phyloP scores from a whole-genome alignment of 768 basidiomycete genomes.

The Lactarius pseudohatsudake region DNA sequence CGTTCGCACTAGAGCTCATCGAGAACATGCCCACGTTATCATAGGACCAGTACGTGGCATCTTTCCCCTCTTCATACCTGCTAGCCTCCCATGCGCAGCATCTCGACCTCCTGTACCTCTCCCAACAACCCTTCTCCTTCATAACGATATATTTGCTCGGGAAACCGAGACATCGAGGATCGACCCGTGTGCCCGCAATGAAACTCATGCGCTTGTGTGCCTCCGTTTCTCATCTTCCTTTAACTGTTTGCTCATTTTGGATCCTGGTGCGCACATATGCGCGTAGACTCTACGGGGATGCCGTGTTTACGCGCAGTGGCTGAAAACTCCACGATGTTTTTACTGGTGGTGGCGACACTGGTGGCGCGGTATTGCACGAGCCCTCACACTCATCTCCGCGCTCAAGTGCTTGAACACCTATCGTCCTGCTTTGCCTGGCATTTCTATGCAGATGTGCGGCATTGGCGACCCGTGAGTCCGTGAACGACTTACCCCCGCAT shows the following conservation, averaged over 20 bases:
- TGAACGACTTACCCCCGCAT: too few species aligned
- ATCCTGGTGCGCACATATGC: background rate
- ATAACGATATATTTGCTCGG: slow-evolving; percentile 53
- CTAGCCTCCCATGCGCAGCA: slow-evolving; percentile 39
- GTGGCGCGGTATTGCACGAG: too few species aligned
- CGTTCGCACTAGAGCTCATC: slow-evolving; percentile 87
- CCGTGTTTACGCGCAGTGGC: slow-evolving; percentile 23
- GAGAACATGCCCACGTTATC: slow-evolving; percentile 95
- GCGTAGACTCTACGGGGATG: slow-evolving; percentile 23
- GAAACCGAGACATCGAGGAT: background rate
- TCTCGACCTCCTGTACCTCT: slow-evolving; percentile 77
- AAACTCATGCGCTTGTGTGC: slow-evolving; percentile 27
- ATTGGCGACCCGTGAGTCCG: too few species aligned
- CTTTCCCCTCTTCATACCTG: background rate
- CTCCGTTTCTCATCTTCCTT: background rate
- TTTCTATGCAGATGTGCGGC: too few species aligned
- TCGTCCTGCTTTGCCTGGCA: too few species aligned
- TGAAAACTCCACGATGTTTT: slow-evolving; percentile 25
- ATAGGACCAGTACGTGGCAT: slow-evolving; percentile 76
- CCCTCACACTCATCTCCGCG: too few species aligned
- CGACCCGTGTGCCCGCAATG: slow-evolving; percentile 17
- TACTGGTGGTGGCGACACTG: too few species aligned
- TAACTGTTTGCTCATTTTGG: background rate
- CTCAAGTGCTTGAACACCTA: too few species aligned
- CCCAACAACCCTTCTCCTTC: slow-evolving; percentile 87